phyloP scores from a whole-genome alignment of 768 basidiomycete species.

The Mycena olivaceomarginata region DNA sequence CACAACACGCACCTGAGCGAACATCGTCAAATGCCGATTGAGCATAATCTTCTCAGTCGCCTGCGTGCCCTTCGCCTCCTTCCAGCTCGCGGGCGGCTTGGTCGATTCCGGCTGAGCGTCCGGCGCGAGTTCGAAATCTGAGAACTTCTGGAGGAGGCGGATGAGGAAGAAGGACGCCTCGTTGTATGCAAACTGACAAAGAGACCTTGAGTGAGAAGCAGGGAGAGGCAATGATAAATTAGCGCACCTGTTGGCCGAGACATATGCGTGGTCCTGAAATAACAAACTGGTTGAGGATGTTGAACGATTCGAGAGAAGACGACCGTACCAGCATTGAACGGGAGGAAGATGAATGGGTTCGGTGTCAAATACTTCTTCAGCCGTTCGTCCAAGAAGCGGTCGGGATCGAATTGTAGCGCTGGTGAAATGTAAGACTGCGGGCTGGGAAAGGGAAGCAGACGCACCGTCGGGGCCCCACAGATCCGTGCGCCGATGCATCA shows the following conservation, averaged over 20 bases:
- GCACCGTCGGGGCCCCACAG: conserved; percentile 68
- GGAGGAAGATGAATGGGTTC: conserved; percentile 69
- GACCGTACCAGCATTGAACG: conserved; percentile 60
- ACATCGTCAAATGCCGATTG: conserved; percentile 55
- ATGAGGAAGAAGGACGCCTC: conserved; percentile 36
- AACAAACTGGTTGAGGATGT: background rate
- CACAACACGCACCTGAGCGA: conserved; percentile 47
- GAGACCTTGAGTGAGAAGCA: background rate
- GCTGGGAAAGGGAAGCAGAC: background rate
- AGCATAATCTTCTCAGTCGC: conserved; percentile 53
- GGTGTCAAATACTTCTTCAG: conserved; percentile 62
- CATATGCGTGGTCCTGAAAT: conserved; percentile 47
- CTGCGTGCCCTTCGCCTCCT: conserved; percentile 29
- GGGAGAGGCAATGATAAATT: background rate
- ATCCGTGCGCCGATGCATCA: conserved; percentile 64
- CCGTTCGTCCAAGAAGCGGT: conserved; percentile 64
- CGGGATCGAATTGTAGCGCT: conserved; percentile 66
- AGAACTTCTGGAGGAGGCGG: conserved; percentile 29
- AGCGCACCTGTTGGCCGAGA: conserved; percentile 27
- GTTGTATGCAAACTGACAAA: conserved; percentile 31
- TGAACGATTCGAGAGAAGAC: background rate
- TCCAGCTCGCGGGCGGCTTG: conserved; percentile 54
- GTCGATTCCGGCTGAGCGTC: conserved; percentile 57
- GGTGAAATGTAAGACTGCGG: background rate
- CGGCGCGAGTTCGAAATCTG: conserved; percentile 12